Base-by-base conservation (phyloP, 1,284 basidiomycete genomes). In the Puccinia polysora region DNA sequence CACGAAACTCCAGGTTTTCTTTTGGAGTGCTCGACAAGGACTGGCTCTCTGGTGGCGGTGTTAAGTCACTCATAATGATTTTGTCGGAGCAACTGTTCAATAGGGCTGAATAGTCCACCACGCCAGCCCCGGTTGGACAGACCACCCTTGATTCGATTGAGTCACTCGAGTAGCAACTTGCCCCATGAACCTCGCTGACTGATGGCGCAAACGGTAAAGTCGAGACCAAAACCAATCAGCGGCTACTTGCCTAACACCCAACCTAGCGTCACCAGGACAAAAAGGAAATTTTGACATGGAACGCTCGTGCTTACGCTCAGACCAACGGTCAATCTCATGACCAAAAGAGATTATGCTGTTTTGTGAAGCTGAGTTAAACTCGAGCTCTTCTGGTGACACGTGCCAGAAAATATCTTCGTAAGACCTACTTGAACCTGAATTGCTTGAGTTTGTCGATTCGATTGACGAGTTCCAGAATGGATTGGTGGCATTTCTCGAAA, bases 311-410 rank as follows among this genome's bases (percentile, higher is more conserved):
- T 63, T 4, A 63, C 43, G 45, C 47, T 63, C 59, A 15, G 59
- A 63, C 59, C 59, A 63, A n/a, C 59, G 43, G 47, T 63, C 38
- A 47, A 63, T 43, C 43, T 63, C 59, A 32, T 47, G 45, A 25
- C 59, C 59, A 15, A 63, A 30, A 2, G 43, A 49, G 43, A 20
- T 49, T 14, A 14, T 14, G 30, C 38, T 63, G 30, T 20, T 4
- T 34, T 58, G 36, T 38, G 32, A 40, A 40, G 2, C n/a, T 23
- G 34, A 58, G 25, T 32, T 32, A 18, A 32, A 15, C n/a, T 14
- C n/a, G 34, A 38, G 34, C 36, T 58, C 56, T 4, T 58, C 56
- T 40, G 36, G 56, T 23, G 56, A 58, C 14, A 58, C 56, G 7
- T 23, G 34, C 3, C 36, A 58, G 34, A 34, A 58, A 23, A 58